Conservation (phyloP, 2,329 filamentous ascomycete genomes). For the Stagonosporopsis rhizophila region DNA sequence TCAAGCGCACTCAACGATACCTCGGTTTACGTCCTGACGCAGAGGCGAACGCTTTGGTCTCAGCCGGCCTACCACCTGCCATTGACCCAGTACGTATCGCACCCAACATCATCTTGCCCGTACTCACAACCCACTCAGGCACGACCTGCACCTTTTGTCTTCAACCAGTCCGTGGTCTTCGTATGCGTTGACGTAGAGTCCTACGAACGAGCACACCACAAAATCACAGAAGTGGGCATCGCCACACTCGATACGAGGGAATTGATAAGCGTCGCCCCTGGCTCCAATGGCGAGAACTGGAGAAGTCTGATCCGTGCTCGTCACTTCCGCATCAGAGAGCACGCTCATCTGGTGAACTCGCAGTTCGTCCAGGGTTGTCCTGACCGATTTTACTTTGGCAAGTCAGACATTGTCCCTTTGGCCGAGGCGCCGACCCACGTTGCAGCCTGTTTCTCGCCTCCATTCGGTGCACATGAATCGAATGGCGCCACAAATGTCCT, state of each 20-base stretch:
- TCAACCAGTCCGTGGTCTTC: conserved; percentile 67
- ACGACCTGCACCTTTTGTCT: conserved; percentile 31
- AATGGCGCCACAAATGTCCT: conserved; percentile 5
- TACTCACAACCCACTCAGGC: conserved; percentile 1
- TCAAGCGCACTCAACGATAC: conserved; percentile 72
- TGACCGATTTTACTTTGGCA: conserved; percentile 75
- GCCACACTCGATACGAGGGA: conserved; percentile 77
- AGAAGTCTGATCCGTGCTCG: conserved; percentile 68
- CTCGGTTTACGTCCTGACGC: conserved; percentile 67
- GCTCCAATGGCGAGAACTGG: conserved; percentile 71
- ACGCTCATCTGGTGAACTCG: conserved; percentile 69
- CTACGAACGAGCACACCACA: conserved; percentile 70
- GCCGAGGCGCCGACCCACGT: conserved; percentile 56
- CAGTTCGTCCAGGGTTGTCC: conserved; percentile 76
- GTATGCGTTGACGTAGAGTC: conserved; percentile 84
- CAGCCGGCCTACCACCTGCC: conserved; percentile 11
- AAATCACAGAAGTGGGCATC: conserved; percentile 86
- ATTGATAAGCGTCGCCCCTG: conserved; percentile 64
- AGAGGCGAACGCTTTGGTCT: background rate
- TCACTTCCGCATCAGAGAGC: conserved; percentile 80
- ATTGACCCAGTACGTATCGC: conserved; percentile 22
- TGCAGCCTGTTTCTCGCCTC: conserved; percentile 63
- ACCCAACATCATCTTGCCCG: too few species aligned
- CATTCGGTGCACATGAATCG: conserved; percentile 53
- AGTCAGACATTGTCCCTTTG: conserved; percentile 62